These are phyloP conservation scores for Taphrina sp. DNA, from an alignment of 1,139 yeast species.

Conservation along the genomic window DNA sequence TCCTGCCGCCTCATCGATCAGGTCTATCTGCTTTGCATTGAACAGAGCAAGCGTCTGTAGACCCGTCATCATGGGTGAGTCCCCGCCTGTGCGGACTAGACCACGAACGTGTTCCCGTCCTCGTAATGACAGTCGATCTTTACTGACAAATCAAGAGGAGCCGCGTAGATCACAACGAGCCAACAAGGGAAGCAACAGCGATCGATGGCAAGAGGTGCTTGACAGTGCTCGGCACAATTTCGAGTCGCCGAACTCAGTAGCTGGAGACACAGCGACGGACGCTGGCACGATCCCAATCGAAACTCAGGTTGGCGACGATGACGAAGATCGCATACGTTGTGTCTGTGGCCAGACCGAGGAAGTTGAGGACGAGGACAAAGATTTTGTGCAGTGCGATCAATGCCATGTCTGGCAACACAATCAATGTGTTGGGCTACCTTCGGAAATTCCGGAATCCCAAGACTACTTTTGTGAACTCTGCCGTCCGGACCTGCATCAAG, in stretches of 20 bases:
- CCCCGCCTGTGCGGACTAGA: too few species aligned
- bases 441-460: slow-evolving; percentile 49
- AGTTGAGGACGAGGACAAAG: slow-evolving; percentile 55
- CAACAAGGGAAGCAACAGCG: slow-evolving; percentile 28
- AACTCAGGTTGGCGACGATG: slow-evolving; percentile 6
- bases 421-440: slow-evolving; percentile 57
- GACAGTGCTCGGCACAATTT: slow-evolving; percentile 27
- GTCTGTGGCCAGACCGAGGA: slow-evolving; percentile 62
- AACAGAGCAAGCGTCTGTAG: too few species aligned
- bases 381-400: slow-evolving; percentile 64
- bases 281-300: slow-evolving; percentile 15
- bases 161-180: slow-evolving; percentile 29
- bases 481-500: slow-evolving; percentile 47
- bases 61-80: too few species aligned
- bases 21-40: too few species aligned
- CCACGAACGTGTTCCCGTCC: too few species aligned
- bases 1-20: too few species aligned
- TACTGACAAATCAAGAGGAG: slow-evolving; percentile 8
- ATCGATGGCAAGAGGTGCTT: slow-evolving; percentile 26
- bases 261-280: slow-evolving; percentile 28
- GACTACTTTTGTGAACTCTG: slow-evolving; percentile 55
- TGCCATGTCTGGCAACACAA: slow-evolving; percentile 88
- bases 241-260: slow-evolving; percentile 18
- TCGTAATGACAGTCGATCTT: too few species aligned
- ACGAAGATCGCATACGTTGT: slow-evolving; percentile 58